Evolutionary conservation across 805 yeast genomes (phyloP), one percentile per base, ranked within the genome.

Genomic region (Wickerhamomyces sydowiorum): DNA sequence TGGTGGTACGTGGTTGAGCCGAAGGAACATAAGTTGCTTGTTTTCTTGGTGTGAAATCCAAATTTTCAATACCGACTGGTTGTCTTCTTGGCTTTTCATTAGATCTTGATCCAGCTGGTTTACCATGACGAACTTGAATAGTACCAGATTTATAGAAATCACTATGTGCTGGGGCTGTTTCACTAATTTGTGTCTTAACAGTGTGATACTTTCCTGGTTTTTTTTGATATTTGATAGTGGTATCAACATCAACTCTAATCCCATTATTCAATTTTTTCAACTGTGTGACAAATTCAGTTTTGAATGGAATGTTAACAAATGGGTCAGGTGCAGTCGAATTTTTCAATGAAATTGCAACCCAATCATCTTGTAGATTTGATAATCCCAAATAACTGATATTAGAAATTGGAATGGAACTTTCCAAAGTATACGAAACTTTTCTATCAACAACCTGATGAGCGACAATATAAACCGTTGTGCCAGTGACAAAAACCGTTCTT

Each of bases 141-240:
- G 86, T 78, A 48, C 95, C 86, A 4, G 96, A 87, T 66, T 93
- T 93, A 69, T 93, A 93, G 10, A 66, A 45, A 60, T 93, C 98
- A 34, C 85, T 72, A 49, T 75, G 60, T 10, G 53, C 54, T 10
- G 95, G 95, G 23, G 84, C 82, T n/a, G 76, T 58, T 12, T 70
- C 72, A 37, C 82, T 83, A 32, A 73, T 61, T 39, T 73, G 77
- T 56, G 84, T 78, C 61, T 86, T 89, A 51, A 93, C 84, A 8
- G 74, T 61, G 46, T 89, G 93, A 21, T 70, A 56, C 60, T 78
- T 82, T 3, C 95, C 95, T 1, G 96, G 88, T 61, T 93, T 93
- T 73, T 91, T 93, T 65, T 83, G 86, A 64, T 93, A 93, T 47
- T 77, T 75, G 44, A 93, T 75, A 0, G 85, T 75, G 3, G 85